Evolutionary conservation across 2,329 filamentous ascomycete species (phyloP).

Genomic region (Fusarium oligoseptatum): DNA sequence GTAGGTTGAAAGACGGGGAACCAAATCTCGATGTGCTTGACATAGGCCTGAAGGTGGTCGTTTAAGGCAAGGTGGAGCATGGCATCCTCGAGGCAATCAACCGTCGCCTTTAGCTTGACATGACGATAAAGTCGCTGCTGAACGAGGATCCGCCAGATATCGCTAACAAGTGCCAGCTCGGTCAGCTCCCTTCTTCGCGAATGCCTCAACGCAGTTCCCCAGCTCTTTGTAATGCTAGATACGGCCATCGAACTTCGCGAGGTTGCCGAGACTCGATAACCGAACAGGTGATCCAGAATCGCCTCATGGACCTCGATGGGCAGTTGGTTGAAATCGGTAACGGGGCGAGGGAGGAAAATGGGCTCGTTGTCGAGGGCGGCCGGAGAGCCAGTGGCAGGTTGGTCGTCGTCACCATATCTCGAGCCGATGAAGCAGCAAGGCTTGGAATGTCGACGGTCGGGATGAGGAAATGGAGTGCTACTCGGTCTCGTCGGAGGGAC

Average conservation of each 20-base stretch:
- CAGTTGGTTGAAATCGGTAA: slow-evolving; percentile 62
- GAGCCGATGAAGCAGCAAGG: slow-evolving; percentile 46
- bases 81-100: slow-evolving; percentile 71
- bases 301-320: slow-evolving; percentile 80
- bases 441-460: slow-evolving; percentile 59
- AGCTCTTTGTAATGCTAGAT: slow-evolving; percentile 67
- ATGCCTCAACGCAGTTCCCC: slow-evolving; percentile 75
- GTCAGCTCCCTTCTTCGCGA: slow-evolving; percentile 76
- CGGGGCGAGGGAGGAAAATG: slow-evolving; percentile 29
- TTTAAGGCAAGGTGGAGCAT: slow-evolving; percentile 70
- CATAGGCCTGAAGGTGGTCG: slow-evolving; percentile 71
- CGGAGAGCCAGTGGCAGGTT: slow-evolving; percentile 29
- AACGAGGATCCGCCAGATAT: slow-evolving; percentile 75
- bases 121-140: slow-evolving; percentile 81
- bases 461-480: slow-evolving; percentile 71
- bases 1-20: slow-evolving; percentile 79
- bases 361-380: slow-evolving; percentile 35
- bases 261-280: slow-evolving; percentile 73
- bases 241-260: slow-evolving; percentile 68
- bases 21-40: slow-evolving; percentile 83
- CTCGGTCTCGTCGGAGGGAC: slow-evolving; percentile 62
- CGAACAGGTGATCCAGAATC: slow-evolving; percentile 79
- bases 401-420: slow-evolving; percentile 39
- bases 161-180: slow-evolving; percentile 72
- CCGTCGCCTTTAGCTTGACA: slow-evolving; percentile 80